Base-by-base conservation (phyloP, 805 yeast species). In the Starmerella scarabaei region DNA sequence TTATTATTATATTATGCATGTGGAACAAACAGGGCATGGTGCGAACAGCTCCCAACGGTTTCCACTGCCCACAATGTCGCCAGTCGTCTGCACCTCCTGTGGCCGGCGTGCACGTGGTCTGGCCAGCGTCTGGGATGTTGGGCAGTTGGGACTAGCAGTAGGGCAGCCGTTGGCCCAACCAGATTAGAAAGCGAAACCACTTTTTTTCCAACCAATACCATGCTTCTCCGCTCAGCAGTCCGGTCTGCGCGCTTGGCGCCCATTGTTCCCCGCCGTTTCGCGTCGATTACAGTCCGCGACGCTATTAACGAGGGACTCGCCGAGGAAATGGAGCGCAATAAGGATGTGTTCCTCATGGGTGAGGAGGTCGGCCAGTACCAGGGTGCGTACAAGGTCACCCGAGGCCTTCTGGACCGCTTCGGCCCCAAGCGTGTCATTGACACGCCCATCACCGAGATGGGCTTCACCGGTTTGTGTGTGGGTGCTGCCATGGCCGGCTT, bases 341-440 rank as follows among this genome's bases (percentile, higher is more conserved):
- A 84, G 52, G 79, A 74, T 53, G 97, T 91, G 33, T 91, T 84
- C 71, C 64, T 91, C 54, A 81, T 91, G 74, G 99, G 99, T 65
- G 99, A 91, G 69, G 99, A 91, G 66, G 98, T 91, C 51, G 98
- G 94, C 33, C 97, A 88, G 65, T 91, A 91, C 68, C 86, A 91
- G 61, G 99, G 99, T 69, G 99, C 99, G 45, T 91, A 91, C 71
- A 91, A 91, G 70, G 80, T 91, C 49, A 80, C 97, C 49, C 78
- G 93, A 60, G 98, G 98, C 27, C 72, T 91, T 50, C 72, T 91
- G 57, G 98, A 91, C 65, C 75, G 93, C 61, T 86, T 85, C 56
- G 96, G 96, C 48, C 94, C 85, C 60, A 75, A 81, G 63, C 77
- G 96, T 67, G 79, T 86, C 44, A 72, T 86, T 47, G 96, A 86